Base-by-base conservation (phyloP, 805 yeast genomes). In the Candida maltosa region DNA sequence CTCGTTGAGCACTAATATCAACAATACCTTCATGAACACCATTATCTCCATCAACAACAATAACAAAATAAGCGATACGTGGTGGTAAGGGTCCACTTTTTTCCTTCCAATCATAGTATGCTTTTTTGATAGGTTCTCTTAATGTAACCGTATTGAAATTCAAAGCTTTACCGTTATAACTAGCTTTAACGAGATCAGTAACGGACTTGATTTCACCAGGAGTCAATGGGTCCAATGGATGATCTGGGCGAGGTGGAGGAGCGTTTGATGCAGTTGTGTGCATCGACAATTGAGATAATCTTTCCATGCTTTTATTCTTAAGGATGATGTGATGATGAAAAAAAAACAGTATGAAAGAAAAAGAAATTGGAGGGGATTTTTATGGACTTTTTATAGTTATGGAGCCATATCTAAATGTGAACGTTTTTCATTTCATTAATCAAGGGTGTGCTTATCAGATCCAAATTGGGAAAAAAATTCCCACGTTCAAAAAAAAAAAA, bases 11-110 rank as follows among this genome's bases (percentile, higher is more conserved):
- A 24, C 65, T 65, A 34, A 83, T 54, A 52, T 80, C 83, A 43
- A 80, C 82, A 29, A 76, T 64, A 58, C 88, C 89, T 55, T 84
- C 91, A 48, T 75, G 76, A 40, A 83, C 70, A 48, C 87, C 88
- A 34, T 70, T 59, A 37, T 65, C 69, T 31, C 77, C 86, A 21
- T 65, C 48, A 53, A 75, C 81, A 31, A 82, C 66, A 33, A 78
- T 68, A 33, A 83, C 84, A 42, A 70, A 79, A 54, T 76, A 79
- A 14, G 83, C 86, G 49, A 79, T 62, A 58, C 91, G 70, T 38
- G 81, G 81, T 17, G 89, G 89, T 16, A 67, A 38, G n/a, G 79
- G 69, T 16, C 81, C 82, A 38, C 61, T 63, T 32, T 68, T 54
- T 45, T 79, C 84, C 47, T 73, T 77, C 88, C 88, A 83, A 31